A percentile compares a stretch with the other conserved stretches of the same genome.
phyloP scores from a whole-genome alignment of 371 early-diverging fungal genomes.

The Mortierella sp. region DNA sequence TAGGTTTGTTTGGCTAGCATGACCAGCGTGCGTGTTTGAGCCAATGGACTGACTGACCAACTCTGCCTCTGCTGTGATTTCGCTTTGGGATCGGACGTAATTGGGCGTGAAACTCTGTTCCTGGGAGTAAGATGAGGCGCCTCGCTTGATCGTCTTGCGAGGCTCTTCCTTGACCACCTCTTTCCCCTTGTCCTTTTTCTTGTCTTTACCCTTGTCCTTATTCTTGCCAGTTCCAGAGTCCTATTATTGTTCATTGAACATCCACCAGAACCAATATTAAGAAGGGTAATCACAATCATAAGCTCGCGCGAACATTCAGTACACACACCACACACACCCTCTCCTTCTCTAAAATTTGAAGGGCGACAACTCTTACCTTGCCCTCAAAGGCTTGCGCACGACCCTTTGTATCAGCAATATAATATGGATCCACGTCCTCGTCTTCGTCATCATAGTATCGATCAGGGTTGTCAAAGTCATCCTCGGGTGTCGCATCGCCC shows the following conservation, averaged over 20 bases:
- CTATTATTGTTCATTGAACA: constrained; percentile 1
- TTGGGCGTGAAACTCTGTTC: constrained; percentile 24
- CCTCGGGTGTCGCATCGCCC: constrained; percentile 5
- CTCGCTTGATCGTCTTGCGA: constrained; percentile 11
- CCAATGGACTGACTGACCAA: no score
- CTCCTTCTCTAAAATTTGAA: not conserved
- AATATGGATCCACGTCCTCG: constrained; percentile 47
- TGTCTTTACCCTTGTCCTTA: constrained; percentile 5
- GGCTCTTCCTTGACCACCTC: constrained; percentile 4
- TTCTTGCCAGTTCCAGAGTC: constrained; percentile 3
- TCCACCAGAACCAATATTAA: no score
- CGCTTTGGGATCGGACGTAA: not conserved
- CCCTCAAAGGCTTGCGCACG: constrained; percentile 36
- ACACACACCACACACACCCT: no score
- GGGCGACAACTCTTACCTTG: constrained; percentile 14
- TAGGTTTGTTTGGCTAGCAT: no score
- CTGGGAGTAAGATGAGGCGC: constrained; percentile 22
- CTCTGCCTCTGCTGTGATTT: no score
- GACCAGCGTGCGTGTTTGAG: no score
- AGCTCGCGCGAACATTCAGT: no score
- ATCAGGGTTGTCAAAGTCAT: constrained; percentile 8
- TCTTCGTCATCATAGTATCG: constrained; percentile 37
- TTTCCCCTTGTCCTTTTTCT: not conserved
- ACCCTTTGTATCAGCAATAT: constrained; percentile 45
- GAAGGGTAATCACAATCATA: no score